Base-by-base conservation (phyloP, 2,329 filamentous ascomycete species). In the Ciborinia camelliae region DNA sequence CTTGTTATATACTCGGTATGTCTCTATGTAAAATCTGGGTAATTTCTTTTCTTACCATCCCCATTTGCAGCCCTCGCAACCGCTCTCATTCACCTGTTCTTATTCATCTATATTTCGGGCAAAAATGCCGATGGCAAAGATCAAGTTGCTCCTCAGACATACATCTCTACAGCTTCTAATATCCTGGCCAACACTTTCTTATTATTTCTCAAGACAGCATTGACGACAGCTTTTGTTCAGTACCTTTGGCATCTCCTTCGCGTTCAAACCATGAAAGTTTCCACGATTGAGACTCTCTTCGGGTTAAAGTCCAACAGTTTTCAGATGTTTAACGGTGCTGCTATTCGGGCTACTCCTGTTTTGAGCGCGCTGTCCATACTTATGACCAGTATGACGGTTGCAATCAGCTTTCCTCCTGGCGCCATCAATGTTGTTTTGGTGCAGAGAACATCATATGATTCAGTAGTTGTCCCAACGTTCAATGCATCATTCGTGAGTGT, bases 141-240 rank as follows among this genome's bases (percentile, higher is more conserved):
- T n/a, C 47, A 52, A 52, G 47, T 70, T 20, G 66, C 64, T 26
- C 65, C 70, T 10, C 71, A 73, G 58, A 50, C 65, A 4, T 69
- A 68, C 20, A 65, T 73, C 4, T 48, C 69, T 10, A 73, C 70
- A 9, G 58, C 64, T 20, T 73, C 71, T 1, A 73, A 71, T 30
- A 64, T 72, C 18, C 41, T 73, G 2, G 65, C 71, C 1, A 73
- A 70, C 61, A 30, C 54, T 1, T 72, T 73, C 61, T 70, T 67
- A 35, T 66, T 68, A 32, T n/a, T 64, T 18, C 35, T 71, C 0
- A 59, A 69, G 47, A 60, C 35, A 1, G 63, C 67, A 5, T 43
- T 72, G 0, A 62, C 59, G 0, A 26, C 68, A 28, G 68, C 71
- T 15, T 71, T 71, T 45, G 45, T 55, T 7, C 69, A 72, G 23